A percentile compares a stretch with the other conserved stretches of the same genome.
Conservation (phyloP, 768 basidiomycete species). For the Psilocybe tampanensis region DNA sequence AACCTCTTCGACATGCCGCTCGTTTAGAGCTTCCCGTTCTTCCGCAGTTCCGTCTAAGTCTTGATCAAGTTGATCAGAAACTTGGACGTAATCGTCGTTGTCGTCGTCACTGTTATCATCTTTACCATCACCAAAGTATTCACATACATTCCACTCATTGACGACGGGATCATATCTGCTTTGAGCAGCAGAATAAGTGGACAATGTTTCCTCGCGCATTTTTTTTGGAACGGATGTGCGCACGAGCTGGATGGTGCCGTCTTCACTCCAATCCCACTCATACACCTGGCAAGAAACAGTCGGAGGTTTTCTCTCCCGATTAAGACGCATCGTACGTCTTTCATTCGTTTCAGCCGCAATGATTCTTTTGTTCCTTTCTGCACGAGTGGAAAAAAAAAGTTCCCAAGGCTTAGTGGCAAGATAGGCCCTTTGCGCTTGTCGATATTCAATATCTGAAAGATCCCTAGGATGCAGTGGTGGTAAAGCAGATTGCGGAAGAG, state of each 20-base stretch:
- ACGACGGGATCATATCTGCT: background rate
- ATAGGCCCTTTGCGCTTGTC: background rate
- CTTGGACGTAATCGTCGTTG: too few relatives aligned
- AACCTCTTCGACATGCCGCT: background rate
- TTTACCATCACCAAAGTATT: background rate
- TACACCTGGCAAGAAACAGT: conserved; percentile 3
- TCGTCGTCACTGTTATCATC: background rate
- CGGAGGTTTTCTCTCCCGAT: background rate
- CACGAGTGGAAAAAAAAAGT: background rate
- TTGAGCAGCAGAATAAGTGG: background rate
- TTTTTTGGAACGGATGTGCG: background rate
- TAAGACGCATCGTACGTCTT: background rate
- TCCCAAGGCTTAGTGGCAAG: background rate
- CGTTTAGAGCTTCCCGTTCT: background rate
- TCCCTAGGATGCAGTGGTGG: background rate
- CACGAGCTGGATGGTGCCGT: background rate
- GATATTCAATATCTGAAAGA: background rate
- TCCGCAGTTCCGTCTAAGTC: background rate
- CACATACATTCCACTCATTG: background rate
- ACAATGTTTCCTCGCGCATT: background rate
- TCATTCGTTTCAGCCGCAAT: background rate
- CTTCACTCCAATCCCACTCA: conserved; percentile 11
- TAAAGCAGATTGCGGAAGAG: background rate
- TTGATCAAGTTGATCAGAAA: too few relatives aligned
- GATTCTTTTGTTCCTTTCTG: background rate